phyloP scores from a whole-genome alignment of 2,329 filamentous ascomycete species.

The Cladophialophora exuberans region DNA sequence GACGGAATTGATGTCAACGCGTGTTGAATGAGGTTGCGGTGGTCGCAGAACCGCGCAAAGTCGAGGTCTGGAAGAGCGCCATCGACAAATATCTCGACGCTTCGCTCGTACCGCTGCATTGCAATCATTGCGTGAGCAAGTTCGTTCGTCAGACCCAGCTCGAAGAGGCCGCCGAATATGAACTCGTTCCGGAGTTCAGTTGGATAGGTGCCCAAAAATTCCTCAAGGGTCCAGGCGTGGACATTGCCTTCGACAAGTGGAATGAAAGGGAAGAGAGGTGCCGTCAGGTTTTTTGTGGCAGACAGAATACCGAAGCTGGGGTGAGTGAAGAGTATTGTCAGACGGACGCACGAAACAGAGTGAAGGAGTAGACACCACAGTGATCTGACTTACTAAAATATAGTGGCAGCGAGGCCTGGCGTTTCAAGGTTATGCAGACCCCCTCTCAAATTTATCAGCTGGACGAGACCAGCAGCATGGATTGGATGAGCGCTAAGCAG shows the following conservation, averaged over 20 bases:
- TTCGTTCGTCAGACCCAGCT: constrained; percentile 8
- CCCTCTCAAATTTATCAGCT: constrained; percentile 6
- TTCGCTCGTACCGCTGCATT: constrained; percentile 9
- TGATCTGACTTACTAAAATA: constrained; percentile 12
- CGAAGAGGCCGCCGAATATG: constrained; percentile 1
- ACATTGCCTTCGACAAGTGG: constrained; percentile 6
- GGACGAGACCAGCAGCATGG: constrained; percentile 13
- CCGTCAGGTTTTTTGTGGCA: constrained; percentile 1
- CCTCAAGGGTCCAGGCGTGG: background rate
- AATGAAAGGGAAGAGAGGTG: constrained; percentile 10
- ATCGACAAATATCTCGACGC: constrained; percentile 7
- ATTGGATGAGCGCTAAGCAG: constrained; percentile 9
- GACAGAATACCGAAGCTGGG: constrained; percentile 3
- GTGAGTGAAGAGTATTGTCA: too few species aligned
- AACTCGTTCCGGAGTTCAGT: constrained; percentile 11
- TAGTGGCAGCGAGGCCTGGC: constrained; percentile 5
- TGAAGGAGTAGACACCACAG: too few species aligned
- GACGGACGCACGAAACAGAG: too few species aligned
- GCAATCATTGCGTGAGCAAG: constrained; percentile 5
- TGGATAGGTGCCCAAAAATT: background rate
- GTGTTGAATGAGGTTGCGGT: constrained; percentile 15
- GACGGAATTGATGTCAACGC: constrained; percentile 2
- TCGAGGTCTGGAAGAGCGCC: constrained; percentile 11
- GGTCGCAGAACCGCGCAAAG: constrained; percentile 8
- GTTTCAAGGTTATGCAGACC: constrained; percentile 8